Evolutionary conservation across 257 asterid genomes (phyloP), one percentile per base, ranked within the genome.

Genomic region (Paulownia fortunei): DNA sequence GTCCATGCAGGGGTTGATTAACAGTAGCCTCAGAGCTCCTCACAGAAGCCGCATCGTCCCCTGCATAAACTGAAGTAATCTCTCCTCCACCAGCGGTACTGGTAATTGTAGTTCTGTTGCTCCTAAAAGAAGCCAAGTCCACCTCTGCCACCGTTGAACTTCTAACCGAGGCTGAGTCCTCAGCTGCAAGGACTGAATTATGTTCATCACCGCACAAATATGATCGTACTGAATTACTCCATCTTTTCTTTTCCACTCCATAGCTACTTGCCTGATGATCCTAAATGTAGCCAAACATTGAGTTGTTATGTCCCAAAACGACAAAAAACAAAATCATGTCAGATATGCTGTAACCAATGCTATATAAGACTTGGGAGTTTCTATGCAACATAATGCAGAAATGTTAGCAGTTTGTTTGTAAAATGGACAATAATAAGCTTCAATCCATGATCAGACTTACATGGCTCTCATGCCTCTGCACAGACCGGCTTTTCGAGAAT

Each of bases 11-110:
- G 4, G 88, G 89, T 82, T 88, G 93, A 23, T 85, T 74, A 12
- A 88, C 92, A 3, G 92, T 88, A 34, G 88, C 86, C 51, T 88
- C 92, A 0, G 92, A 88, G 78, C 87, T 79, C 54, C 61, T 71
- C 39, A 79, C 46, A 5, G 89, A 87, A 21, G 42, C 51, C 2
- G 80, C 2, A 63, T 81, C 89, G 2, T 65, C 85, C 1, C 61
- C 88, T n/a, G 76, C 85, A 13, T 27, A 66, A n/a, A 42, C 67
- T 10, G 84, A 72, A 60, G 56, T 63, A 52, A 70, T 64, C 11
- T n/a, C 80, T 10, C 79, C 65, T 61, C 52, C 72, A 27, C 41
- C 21, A 3, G 42, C 12, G 11, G 21, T 58, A 41, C 47, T 76
- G 2, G 39, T 62, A 11, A 61, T 64, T 18, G 81, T 81, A 6